Conservation (phyloP, 805 yeast species). For the Wickerhamia fluorescens region DNA sequence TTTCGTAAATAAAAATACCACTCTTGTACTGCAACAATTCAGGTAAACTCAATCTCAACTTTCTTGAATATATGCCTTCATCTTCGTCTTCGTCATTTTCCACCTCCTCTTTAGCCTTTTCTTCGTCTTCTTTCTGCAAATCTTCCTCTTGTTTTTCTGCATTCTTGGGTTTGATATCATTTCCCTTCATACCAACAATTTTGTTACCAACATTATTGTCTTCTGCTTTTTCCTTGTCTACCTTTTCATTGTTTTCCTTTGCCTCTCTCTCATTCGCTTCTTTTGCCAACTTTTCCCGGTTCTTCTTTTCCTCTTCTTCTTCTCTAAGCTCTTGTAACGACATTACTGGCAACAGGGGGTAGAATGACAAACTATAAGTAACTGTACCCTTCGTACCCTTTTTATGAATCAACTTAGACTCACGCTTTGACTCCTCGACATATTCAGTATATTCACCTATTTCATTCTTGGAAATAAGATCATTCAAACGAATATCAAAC, state of each 20-base stretch:
- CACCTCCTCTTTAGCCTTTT: conserved; percentile 19
- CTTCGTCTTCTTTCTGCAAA: conserved; percentile 23
- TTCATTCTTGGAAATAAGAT: conserved; percentile 64
- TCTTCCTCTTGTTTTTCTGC: conserved; percentile 14
- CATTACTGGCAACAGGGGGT: conserved; percentile 75
- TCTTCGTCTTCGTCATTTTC: conserved; percentile 28
- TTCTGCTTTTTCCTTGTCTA: conserved; percentile 3
- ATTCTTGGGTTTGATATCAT: conserved; percentile 26
- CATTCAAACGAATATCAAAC: conserved; percentile 61
- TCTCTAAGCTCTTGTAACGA: conserved; percentile 67
- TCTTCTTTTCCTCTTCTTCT: conserved; percentile 27
- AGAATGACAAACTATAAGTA: conserved; percentile 70
- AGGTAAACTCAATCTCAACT: conserved; percentile 46
- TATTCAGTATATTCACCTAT: conserved; percentile 52
- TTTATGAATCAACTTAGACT: conserved; percentile 59
- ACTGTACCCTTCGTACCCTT: conserved; percentile 82
- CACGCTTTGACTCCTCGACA: conserved; percentile 48
- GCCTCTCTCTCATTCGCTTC: conserved; percentile 31
- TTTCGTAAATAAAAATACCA: conserved; percentile 70
- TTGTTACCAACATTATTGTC: no score
- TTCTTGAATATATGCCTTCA: conserved; percentile 14
- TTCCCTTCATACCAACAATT: conserved; percentile 7
- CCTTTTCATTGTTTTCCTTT: conserved; percentile 20
- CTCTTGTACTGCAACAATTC: conserved; percentile 53
- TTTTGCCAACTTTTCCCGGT: conserved; percentile 13